Evolutionary conservation across 805 yeast species (phyloP), one percentile per base, ranked within the genome.

Genomic region (Candida parachauliodes): DNA sequence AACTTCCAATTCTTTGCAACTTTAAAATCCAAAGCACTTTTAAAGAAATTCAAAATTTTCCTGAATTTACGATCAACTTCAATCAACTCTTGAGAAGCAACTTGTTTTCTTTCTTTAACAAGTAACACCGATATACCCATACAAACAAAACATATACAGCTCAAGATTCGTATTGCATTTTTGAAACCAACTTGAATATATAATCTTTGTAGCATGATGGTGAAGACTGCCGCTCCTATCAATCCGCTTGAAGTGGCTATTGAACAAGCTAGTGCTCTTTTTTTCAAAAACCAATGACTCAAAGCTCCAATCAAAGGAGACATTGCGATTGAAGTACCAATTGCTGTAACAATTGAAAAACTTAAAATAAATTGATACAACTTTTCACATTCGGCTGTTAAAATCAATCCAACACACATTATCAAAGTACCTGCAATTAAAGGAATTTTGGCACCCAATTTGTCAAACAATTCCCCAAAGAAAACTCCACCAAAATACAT

Each of bases 221-320:
- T 55, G 41, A 55, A 52, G 8, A 47, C 37, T 7, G 59, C 47
- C 6, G 60, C 59, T 2, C 63, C 63, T 4, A 57, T 41, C 6
- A 59, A 51, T 1, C 65, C 63, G 9, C 62, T 61, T 28, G 52
- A 48, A 16, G 60, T 57, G 1, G 57, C 62, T 5, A 48, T 30
- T 2, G 62, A 58, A 35, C 57, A 44, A 17, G 59, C 61, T 32
- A 48, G 34, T 2, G 57, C 63, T 35, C 63, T 35, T 25, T 49
- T 50, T 20, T 31, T 46, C 32, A 47, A 48, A 35, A 56, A 59
- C 54, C 54, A 57, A 42, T 59, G 65, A 36, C 55, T 50, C 6
- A 58, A 30, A 0, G 48, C 55, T 1, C 55, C 57, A 16, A 59
- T 50, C 38, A 54, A 48, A 6, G 63, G 60, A 1, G 54, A 51